These are phyloP conservation scores for Diaporthe sp. DNA, from an alignment of 2,329 filamentous ascomycete genomes.

Conservation along the genomic window DNA sequence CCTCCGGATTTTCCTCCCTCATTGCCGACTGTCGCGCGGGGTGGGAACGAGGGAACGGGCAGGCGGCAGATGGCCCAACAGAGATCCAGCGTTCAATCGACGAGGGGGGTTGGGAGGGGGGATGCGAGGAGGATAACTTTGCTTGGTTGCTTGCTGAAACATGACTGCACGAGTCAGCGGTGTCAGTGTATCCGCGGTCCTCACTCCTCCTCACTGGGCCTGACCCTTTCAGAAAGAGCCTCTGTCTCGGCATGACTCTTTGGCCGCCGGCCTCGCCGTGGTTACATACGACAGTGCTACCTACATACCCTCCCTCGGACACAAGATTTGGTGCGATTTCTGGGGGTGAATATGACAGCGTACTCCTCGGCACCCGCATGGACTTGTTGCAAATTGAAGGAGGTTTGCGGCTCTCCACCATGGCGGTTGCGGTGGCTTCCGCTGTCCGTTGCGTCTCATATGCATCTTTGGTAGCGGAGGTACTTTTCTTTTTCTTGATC, in stretches of 20 bases:
- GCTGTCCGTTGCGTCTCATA: conserved; percentile 14
- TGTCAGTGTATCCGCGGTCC: conserved; percentile 13
- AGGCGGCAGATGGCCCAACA: conserved; percentile 30
- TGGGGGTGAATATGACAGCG: background rate
- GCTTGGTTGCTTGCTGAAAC: conserved; percentile 24
- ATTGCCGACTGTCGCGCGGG: conserved; percentile 18
- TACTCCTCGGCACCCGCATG: conserved; percentile 22
- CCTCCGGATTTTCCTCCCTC: conserved; percentile 37
- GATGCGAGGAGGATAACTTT: background rate
- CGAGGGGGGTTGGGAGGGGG: background rate
- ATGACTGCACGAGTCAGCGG: conserved; percentile 21
- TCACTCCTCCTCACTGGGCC: background rate
- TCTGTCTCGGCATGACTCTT: conserved; percentile 34
- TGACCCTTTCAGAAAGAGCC: conserved; percentile 23
- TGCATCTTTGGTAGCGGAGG: conserved; percentile 20
- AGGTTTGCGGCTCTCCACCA: conserved; percentile 30
- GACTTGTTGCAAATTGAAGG: conserved; percentile 28
- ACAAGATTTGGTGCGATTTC: background rate
- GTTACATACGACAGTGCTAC: conserved; percentile 25
- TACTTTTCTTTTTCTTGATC: background rate
- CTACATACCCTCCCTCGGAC: background rate
- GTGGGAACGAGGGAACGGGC: conserved; percentile 12
- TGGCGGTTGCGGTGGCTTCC: conserved; percentile 14
- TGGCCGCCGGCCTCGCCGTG: conserved; percentile 32
- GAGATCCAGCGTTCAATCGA: conserved; percentile 17